phyloP scores from a whole-genome alignment of 805 yeast genomes.

The Teunomyces barrocoloradensis region DNA sequence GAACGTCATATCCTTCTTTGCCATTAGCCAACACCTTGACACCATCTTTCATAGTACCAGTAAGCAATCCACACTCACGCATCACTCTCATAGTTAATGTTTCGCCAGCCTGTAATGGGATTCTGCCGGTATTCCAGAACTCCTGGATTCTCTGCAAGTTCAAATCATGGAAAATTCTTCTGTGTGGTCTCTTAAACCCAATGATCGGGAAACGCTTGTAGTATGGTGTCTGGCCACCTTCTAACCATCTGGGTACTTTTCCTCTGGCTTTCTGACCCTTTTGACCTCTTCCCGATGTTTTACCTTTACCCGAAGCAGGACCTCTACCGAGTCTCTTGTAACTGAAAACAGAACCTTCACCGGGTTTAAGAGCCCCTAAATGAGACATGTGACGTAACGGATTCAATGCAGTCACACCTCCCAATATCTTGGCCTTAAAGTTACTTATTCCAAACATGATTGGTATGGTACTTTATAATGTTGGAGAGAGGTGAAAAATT shows the following conservation, averaged over 20 bases:
- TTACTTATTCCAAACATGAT: slow-evolving; percentile 3
- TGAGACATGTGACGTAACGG: slow-evolving; percentile 1
- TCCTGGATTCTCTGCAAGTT: slow-evolving; percentile 69
- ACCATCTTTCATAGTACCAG: slow-evolving; percentile 74
- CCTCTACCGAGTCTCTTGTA: slow-evolving; percentile 91
- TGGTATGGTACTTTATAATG: not conserved
- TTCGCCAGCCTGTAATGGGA: slow-evolving; percentile 57
- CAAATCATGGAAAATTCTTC: slow-evolving; percentile 51
- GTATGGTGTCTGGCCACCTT: slow-evolving; percentile 98
- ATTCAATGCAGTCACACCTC: slow-evolving; percentile 1
- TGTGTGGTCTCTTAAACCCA: slow-evolving; percentile 74
- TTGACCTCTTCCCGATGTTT: slow-evolving; percentile 95
- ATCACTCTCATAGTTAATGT: slow-evolving; percentile 72
- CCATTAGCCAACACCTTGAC: slow-evolving; percentile 78
- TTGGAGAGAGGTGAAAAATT: not conserved
- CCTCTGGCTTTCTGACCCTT: slow-evolving; percentile 98
- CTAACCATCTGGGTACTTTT: slow-evolving; percentile 87
- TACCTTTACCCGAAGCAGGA: slow-evolving; percentile 89
- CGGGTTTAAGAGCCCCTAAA: slow-evolving; percentile 55
- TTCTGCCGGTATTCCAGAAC: slow-evolving; percentile 66
- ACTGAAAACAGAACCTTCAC: slow-evolving; percentile 56
- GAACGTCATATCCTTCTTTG: slow-evolving; percentile 45
- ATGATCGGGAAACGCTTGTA: slow-evolving; percentile 80
- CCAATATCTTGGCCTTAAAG: slow-evolving; percentile 1
- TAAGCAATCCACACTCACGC: slow-evolving; percentile 69